Evolutionary conservation across 306 rosid genomes (phyloP).

Genomic region (Ochetophila trinervis): DNA sequence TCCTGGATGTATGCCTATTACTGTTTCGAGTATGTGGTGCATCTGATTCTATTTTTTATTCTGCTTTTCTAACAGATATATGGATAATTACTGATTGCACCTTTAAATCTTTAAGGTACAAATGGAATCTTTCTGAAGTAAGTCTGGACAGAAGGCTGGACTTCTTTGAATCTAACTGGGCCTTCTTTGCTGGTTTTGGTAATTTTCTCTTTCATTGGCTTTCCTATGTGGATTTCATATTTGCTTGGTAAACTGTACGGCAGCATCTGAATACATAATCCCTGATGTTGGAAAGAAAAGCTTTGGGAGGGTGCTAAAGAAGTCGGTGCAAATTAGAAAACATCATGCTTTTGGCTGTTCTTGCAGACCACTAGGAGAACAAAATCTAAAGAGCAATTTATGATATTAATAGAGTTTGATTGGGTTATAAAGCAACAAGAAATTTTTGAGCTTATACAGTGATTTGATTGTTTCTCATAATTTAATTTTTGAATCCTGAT

Average conservation of each 20-base stretch:
- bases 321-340: background rate
- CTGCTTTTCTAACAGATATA: slow-evolving; percentile 18
- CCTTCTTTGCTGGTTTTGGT: slow-evolving; percentile 96
- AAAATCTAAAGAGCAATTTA: background rate
- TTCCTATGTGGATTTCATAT: background rate
- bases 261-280: background rate
- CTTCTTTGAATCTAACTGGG: slow-evolving; percentile 87
- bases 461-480: too few relatives aligned
- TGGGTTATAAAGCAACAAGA: background rate
- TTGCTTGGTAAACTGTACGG: background rate
- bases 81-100: slow-evolving; percentile 14
- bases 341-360: background rate
- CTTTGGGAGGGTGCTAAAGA: background rate
- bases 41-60: slow-evolving; percentile 17
- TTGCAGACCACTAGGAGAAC: background rate
- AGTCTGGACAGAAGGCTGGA: slow-evolving; percentile 72
- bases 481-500: too few relatives aligned
- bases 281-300: background rate
- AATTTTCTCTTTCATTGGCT: slow-evolving; percentile 14
- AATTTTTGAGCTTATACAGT: background rate
- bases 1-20: slow-evolving; percentile 98
- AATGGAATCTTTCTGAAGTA: slow-evolving; percentile 85
- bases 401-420: background rate
- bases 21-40: slow-evolving; percentile 84
- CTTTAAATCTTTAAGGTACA: slow-evolving; percentile 55